Base-by-base conservation (phyloP, 257 asterid genomes). In the Paraleonurus japonicus region DNA sequence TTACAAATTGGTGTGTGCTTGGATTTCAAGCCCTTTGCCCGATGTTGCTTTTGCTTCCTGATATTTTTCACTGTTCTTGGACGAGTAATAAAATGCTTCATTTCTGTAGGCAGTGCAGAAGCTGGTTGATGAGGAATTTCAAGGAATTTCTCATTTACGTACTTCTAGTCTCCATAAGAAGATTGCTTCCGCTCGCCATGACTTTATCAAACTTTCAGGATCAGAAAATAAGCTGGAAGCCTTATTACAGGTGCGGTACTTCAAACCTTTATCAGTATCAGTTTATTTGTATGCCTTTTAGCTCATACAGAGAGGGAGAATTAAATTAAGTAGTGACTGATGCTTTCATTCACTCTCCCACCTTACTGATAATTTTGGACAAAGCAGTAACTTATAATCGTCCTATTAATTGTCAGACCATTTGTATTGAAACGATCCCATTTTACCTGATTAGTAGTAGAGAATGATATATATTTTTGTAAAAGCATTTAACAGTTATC, bases 221-320 rank as follows among this genome's bases (percentile, higher is more conserved):
- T 84, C 98, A 58, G 99, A 95, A 79, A 95, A 95, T 81, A 95
- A 95, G 90, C 74, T 95, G 83, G 99, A 95, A 87, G 89, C 94
- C 66, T 81, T 95, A 84, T 78, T 95, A 51, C 99, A 95, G 99
- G 99, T 91, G 58, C 22, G 8, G 58, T 61, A 55, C 65, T 53
- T 77, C 45, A 45, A 50, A 75, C 72, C 45, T 71, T 77, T 10
- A 26, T 15, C 67, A 41, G 19, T 64, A 26, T 22, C 65, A 27
- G 10, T 24, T 27, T 76, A 22, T 35, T 17, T 50, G 4, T 19
- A 4, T 67, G 33, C 17, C 33, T 22, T 26, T 69, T 54, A 48
- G 39, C 51, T 69, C 7, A 35, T 35, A 45, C 19, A 5, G 19
- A 63, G 22, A 7, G 57, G 37, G 57, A 23, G 11, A 24, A 30